Conservation (phyloP, 371 early-diverging fungal species). For the Mucor racemosus region DNA sequence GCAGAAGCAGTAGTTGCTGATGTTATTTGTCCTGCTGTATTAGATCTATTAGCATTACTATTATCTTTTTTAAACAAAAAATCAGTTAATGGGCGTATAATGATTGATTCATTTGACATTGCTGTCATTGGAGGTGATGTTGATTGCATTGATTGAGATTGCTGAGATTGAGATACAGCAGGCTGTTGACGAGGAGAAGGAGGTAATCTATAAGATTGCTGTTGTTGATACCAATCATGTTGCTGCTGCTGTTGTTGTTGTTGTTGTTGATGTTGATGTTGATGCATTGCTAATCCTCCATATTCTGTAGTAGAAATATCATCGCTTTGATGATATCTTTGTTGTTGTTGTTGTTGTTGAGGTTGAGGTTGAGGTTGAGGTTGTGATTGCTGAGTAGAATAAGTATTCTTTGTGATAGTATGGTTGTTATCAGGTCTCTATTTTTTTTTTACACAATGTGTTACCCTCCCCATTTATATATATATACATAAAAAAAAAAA, state of each 20-base stretch:
- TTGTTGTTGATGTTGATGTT: constrained; percentile 9
- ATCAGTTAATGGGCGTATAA: constrained; percentile 40
- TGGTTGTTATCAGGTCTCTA: constrained; percentile 9
- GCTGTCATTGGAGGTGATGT: constrained; percentile 2
- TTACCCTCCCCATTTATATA: neutral
- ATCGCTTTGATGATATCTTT: neutral
- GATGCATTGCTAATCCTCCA: constrained; percentile 5
- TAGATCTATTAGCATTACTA: neutral
- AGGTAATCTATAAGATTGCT: constrained; percentile 23
- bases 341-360: neutral
- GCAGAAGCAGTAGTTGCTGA: neutral
- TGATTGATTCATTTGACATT: constrained; percentile 21
- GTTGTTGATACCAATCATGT: constrained; percentile 19
- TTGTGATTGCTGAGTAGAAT: constrained; percentile 3
- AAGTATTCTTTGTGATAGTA: neutral
- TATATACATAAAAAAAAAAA: too few relatives aligned
- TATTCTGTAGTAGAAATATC: neutral
- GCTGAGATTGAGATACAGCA: constrained; percentile 9
- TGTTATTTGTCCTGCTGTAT: neutral
- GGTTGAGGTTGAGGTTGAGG: too few relatives aligned
- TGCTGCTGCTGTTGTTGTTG: constrained; percentile 13
- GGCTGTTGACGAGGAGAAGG: constrained; percentile 24
- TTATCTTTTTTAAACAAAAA: constrained; percentile 27
- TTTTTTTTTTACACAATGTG: constrained; percentile 5
- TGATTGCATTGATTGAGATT: neutral